Evolutionary conservation across 371 early-diverging fungal species (phyloP).

Genomic region (Mortierella sp.): DNA sequence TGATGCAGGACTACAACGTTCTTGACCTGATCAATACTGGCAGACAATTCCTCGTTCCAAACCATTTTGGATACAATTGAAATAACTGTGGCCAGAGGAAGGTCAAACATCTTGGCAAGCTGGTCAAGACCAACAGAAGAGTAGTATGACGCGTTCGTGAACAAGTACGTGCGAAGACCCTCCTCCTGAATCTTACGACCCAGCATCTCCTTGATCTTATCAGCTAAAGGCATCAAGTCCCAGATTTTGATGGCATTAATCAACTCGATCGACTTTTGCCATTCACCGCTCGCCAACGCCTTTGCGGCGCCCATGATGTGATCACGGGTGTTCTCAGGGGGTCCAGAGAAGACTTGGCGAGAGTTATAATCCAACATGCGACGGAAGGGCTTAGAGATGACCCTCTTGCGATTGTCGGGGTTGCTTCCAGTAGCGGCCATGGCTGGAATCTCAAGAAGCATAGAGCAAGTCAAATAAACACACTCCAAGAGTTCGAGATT

Average conservation of each 20-base stretch:
- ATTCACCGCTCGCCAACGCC: slow-evolving; percentile 92
- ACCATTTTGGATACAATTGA: slow-evolving; percentile 93
- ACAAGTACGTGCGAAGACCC: slow-evolving; percentile 95
- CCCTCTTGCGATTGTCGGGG: slow-evolving; percentile 81
- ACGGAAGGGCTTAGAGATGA: slow-evolving; percentile 94
- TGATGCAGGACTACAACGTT: slow-evolving; percentile 86
- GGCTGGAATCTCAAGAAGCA: slow-evolving; percentile 97
- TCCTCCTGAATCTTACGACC: slow-evolving; percentile 93
- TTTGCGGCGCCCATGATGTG: slow-evolving; percentile 97
- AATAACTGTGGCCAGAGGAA: slow-evolving; percentile 75
- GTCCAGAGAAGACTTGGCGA: slow-evolving; percentile 93
- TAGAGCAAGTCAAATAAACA: slow-evolving; percentile 93
- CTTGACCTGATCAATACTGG: slow-evolving; percentile 84
- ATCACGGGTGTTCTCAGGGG: slow-evolving; percentile 98
- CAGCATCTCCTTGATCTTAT: slow-evolving; percentile 92
- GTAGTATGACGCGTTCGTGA: slow-evolving; percentile 90
- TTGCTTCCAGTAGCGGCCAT: slow-evolving; percentile 91
- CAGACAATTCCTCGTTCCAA: slow-evolving; percentile 90
- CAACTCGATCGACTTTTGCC: slow-evolving; percentile 88
- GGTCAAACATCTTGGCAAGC: slow-evolving; percentile 88
- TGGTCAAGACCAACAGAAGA: slow-evolving; percentile 86
- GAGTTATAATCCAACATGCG: slow-evolving; percentile 95
- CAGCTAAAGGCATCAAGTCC: slow-evolving; percentile 88
- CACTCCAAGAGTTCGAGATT: slow-evolving; percentile 98
- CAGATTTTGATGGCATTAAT: slow-evolving; percentile 95